Conservation (phyloP, 2,329 filamentous ascomycete genomes). For the Pestalotiopsis sp. region DNA sequence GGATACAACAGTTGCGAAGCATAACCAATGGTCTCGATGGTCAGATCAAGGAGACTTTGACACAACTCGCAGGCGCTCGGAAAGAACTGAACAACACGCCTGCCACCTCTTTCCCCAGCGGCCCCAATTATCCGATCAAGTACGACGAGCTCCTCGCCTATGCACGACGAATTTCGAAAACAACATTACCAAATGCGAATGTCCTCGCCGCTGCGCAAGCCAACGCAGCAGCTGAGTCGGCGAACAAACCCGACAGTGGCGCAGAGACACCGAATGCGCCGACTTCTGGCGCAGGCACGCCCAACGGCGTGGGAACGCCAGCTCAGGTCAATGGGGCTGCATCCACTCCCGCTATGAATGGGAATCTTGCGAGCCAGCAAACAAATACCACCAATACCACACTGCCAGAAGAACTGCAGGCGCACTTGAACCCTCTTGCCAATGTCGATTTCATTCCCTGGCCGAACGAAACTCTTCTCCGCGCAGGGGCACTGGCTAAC, state of each 20-base stretch:
- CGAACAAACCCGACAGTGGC: slow-evolving; percentile 27
- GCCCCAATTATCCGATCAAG: slow-evolving; percentile 57
- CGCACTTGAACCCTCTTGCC: slow-evolving; percentile 57
- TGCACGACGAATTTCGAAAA: slow-evolving; percentile 78
- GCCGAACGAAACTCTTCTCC: slow-evolving; percentile 73
- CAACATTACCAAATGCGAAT: slow-evolving; percentile 70
- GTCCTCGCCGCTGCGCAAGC: slow-evolving; percentile 41
- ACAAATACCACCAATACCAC: slow-evolving; percentile 43
- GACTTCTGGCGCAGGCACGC: slow-evolving; percentile 13
- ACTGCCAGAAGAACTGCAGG: slow-evolving; percentile 51
- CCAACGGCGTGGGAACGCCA: slow-evolving; percentile 10
- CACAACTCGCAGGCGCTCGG: slow-evolving; percentile 71
- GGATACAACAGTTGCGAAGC: slow-evolving; percentile 69
- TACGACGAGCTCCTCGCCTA: slow-evolving; percentile 77
- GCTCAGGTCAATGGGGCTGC: slow-evolving; percentile 1
- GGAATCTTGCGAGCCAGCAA: slow-evolving; percentile 30
- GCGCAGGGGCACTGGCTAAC: slow-evolving; percentile 66
- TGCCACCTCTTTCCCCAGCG: slow-evolving; percentile 56
- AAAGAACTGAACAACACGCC: slow-evolving; percentile 70
- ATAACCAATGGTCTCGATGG: slow-evolving; percentile 67
- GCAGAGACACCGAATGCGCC: slow-evolving; percentile 21
- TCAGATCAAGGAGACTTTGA: slow-evolving; percentile 72
- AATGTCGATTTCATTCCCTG: slow-evolving; percentile 73
- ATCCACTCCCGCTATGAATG: neutral
- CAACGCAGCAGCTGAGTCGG: slow-evolving; percentile 33